These are phyloP conservation scores for Psilocybe azurescens DNA, from an alignment of 768 basidiomycete genomes.

Conservation along the genomic window DNA sequence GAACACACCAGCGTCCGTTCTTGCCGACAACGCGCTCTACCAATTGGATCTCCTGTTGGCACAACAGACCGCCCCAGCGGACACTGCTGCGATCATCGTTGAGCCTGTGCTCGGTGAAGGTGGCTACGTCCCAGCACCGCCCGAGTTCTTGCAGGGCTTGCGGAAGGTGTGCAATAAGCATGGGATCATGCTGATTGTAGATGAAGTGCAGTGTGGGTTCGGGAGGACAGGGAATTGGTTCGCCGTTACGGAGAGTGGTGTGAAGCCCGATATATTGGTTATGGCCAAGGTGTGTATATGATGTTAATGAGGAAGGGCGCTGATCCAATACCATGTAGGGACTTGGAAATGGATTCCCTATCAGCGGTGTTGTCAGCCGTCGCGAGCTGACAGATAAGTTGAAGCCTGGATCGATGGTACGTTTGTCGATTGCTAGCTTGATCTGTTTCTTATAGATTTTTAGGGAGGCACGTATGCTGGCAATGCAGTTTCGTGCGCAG, in stretches of 20 bases:
- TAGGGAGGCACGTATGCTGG: constrained; percentile 92
- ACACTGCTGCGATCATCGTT: constrained; percentile 92
- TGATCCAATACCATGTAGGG: constrained; percentile 46
- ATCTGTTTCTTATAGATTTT: constrained; percentile 2
- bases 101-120: constrained; percentile 97
- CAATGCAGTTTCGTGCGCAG: constrained; percentile 92
- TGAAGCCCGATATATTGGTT: constrained; percentile 86
- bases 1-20: constrained; percentile 56
- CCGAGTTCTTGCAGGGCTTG: constrained; percentile 79
- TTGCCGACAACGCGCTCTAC: constrained; percentile 70
- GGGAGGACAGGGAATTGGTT: constrained; percentile 86
- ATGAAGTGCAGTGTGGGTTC: constrained; percentile 92
- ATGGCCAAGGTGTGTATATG: constrained; percentile 74
- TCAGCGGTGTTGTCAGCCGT: constrained; percentile 83
- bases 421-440: constrained; percentile 14
- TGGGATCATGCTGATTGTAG: constrained; percentile 81
- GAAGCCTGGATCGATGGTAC: constrained; percentile 79
- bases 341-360: constrained; percentile 91
- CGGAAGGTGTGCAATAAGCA: constrained; percentile 87
- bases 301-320: not conserved
- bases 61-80: constrained; percentile 82
- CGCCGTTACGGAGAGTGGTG: constrained; percentile 81
- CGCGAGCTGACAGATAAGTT: constrained; percentile 84
- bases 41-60: constrained; percentile 78
- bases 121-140: constrained; percentile 90